Percentiles rank a stretch among this genome's conserved stretches.
These are phyloP conservation scores for Chlamydomonas applanata DNA, from an alignment of 139 green algal genomes.

Conservation along the genomic window DNA sequence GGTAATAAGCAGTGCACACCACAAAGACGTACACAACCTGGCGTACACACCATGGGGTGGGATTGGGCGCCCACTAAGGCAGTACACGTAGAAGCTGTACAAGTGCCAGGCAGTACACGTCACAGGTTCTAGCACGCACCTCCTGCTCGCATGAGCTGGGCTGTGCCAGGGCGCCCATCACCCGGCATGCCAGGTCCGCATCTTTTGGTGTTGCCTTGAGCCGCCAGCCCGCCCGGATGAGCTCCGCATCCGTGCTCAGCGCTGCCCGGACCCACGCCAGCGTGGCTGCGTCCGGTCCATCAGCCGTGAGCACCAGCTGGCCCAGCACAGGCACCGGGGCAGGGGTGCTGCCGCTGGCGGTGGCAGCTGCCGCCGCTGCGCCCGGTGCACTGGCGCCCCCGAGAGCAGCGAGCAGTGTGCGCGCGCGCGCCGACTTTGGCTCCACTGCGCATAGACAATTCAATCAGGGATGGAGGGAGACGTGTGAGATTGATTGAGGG, in stretches of 20 bases:
- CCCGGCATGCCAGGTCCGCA: slow-evolving; percentile 30
- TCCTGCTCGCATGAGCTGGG: slow-evolving; percentile 23
- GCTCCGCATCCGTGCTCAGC: slow-evolving; percentile 35
- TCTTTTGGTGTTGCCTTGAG: slow-evolving; percentile 20
- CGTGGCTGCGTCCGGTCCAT: slow-evolving; percentile 31
- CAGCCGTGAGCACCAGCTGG: slow-evolving; percentile 18
- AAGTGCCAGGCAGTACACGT: too few relatives aligned
- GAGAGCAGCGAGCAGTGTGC: slow-evolving; percentile 31
- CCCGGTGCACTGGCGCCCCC: not conserved
- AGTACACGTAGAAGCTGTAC: too few relatives aligned
- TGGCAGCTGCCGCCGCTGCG: too few relatives aligned
- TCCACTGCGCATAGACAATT: slow-evolving; percentile 12
- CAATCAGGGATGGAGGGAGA: too few relatives aligned
- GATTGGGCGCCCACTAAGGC: too few relatives aligned
- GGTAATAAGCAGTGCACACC: not conserved
- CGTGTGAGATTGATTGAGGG: too few relatives aligned
- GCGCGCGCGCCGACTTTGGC: slow-evolving; percentile 20
- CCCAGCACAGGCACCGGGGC: not conserved
- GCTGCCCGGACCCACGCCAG: slow-evolving; percentile 36
- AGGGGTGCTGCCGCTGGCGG: too few relatives aligned
- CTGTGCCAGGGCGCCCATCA: slow-evolving; percentile 36
- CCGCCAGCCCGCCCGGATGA: slow-evolving; percentile 38
- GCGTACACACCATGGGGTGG: too few relatives aligned
- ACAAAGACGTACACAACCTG: too few relatives aligned
- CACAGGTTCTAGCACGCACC: not conserved